A percentile compares a stretch with the other conserved stretches of the same genome.
Evolutionary conservation across 1,284 basidiomycete species (phyloP).

Genomic region (Ceratobasidium sp.): DNA sequence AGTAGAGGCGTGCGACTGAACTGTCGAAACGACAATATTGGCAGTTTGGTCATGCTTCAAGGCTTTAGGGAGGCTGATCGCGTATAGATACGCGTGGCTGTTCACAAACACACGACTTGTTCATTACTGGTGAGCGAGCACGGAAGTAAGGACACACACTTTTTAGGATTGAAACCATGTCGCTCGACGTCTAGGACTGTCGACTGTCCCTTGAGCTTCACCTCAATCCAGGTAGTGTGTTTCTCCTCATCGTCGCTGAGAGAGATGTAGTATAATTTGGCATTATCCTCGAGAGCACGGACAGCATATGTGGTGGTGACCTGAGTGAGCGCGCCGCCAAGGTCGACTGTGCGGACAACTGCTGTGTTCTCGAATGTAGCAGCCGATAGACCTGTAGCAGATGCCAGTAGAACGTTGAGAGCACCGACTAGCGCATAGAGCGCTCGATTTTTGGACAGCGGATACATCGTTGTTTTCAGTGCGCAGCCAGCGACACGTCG

Average conservation of each 20-base stretch:
- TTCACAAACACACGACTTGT: conserved; percentile 1
- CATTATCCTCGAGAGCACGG: conserved; percentile 71
- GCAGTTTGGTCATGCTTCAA: conserved; percentile 66
- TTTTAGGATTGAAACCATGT: conserved; percentile 61
- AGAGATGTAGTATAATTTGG: conserved; percentile 75
- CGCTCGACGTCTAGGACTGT: conserved; percentile 66
- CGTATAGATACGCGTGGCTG: conserved; percentile 58
- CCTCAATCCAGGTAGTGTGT: conserved; percentile 82
- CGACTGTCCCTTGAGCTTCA: conserved; percentile 75
- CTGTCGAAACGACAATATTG: conserved; percentile 79
- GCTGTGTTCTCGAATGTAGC: conserved; percentile 84
- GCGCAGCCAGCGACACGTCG: conserved; percentile 40
- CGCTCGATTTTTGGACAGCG: neutral
- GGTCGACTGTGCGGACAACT: conserved; percentile 85
- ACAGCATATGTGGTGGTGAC: conserved; percentile 89
- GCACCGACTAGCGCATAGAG: conserved; percentile 17
- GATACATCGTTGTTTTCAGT: conserved; percentile 35
- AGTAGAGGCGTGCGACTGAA: conserved; percentile 77
- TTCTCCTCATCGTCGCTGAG: conserved; percentile 70
- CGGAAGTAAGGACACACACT: conserved; percentile 57
- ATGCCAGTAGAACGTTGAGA: conserved; percentile 10
- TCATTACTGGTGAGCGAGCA: neutral
- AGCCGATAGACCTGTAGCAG: neutral
- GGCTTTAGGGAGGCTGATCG: conserved; percentile 59
- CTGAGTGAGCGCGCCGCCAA: conserved; percentile 85